phyloP scores from a whole-genome alignment of 163 green algal genomes.

The Scenedesmus sp. region DNA sequence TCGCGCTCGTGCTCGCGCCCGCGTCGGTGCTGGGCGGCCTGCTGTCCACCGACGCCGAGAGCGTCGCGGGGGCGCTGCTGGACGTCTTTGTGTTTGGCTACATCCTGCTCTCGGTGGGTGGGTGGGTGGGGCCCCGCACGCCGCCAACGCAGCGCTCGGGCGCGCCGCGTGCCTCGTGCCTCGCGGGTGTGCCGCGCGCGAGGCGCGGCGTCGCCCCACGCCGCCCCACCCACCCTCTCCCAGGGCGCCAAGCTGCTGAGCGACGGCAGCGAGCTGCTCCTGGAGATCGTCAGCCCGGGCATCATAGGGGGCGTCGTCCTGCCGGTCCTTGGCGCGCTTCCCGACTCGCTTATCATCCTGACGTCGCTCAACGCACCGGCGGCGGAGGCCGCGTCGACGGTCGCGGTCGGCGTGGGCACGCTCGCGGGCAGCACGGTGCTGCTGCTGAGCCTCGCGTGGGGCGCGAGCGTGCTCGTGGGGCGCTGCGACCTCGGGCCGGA shows the following conservation, averaged over 20 bases:
- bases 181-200: no score
- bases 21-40: conserved; percentile 18
- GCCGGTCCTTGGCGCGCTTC: conserved; percentile 66
- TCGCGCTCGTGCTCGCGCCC: conserved; percentile 15
- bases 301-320: conserved; percentile 69
- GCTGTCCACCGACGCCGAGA: conserved; percentile 20
- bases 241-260: conserved; percentile 66
- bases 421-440: conserved; percentile 62
- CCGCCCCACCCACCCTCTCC: no score
- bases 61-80: conserved; percentile 10
- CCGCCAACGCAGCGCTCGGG: no score
- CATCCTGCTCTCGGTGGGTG: conserved; percentile 27
- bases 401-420: conserved; percentile 49
- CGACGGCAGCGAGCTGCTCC: conserved; percentile 71
- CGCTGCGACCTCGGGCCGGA: conserved; percentile 60
- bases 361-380: conserved; percentile 43
- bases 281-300: conserved; percentile 71
- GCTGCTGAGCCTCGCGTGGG: conserved; percentile 69
- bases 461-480: conserved; percentile 51
- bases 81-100: conserved; percentile 44
- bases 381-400: conserved; percentile 55
- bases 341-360: conserved; percentile 68
- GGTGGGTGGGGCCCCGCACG: background rate
- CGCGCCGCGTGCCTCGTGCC: no score
- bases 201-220: no score